A percentile compares a stretch with the other conserved stretches of the same genome.
Conservation (phyloP, 495 filamentous ascomycete genomes). For the Tuber umbilicatum region DNA sequence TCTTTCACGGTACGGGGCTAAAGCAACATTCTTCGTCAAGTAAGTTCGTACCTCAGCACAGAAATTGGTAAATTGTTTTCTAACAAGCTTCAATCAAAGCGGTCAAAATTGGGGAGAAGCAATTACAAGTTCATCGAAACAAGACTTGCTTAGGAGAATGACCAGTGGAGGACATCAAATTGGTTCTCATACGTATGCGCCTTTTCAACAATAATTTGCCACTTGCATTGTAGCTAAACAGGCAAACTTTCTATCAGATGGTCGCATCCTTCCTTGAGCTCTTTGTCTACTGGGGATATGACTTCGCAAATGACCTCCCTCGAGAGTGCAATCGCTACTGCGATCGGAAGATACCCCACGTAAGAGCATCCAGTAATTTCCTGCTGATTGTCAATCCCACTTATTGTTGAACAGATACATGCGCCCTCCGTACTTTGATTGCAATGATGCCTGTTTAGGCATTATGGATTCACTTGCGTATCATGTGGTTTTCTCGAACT, state of each 20-base stretch:
- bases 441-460: constrained; percentile 38
- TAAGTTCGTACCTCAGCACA: constrained; percentile 8
- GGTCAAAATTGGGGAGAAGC: constrained; percentile 58
- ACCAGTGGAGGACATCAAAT: constrained; percentile 60
- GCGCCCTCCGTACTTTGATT: constrained; percentile 46
- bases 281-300: constrained; percentile 48
- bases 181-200: constrained; percentile 55
- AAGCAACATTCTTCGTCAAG: constrained; percentile 69
- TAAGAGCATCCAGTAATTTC: constrained; percentile 9
- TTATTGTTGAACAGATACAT: constrained; percentile 20
- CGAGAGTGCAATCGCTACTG: constrained; percentile 59
- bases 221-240: constrained; percentile 1
- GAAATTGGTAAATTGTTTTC: background rate
- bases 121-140: constrained; percentile 48
- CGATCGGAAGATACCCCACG: constrained; percentile 63
- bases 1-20: constrained; percentile 55
- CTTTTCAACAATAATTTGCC: background rate
- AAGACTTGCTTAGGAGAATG: constrained; percentile 53
- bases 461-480: constrained; percentile 45
- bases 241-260: constrained; percentile 42
- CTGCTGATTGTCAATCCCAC: background rate
- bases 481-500: constrained; percentile 46
- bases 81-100: constrained; percentile 43
- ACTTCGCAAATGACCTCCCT: constrained; percentile 58
- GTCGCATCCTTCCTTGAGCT: constrained; percentile 59